Conservation (phyloP, 1,139 yeast species). For the Eremothecium sinecaudum region DNA sequence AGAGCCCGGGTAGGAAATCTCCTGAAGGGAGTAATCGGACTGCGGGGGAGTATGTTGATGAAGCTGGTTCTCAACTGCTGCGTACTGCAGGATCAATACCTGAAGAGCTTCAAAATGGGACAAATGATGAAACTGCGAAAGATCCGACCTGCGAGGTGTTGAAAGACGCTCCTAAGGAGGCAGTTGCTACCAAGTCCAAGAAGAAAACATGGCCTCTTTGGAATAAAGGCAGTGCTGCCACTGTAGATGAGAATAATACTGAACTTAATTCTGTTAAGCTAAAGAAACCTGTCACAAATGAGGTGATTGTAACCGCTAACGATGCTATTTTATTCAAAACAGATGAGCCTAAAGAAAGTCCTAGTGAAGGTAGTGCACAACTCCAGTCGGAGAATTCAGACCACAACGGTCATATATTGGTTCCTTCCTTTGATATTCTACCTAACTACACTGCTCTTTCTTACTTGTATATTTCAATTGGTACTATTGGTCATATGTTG, state of each 20-base stretch:
- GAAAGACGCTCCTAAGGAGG: neutral
- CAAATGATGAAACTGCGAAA: too few relatives aligned
- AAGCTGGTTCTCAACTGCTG: neutral
- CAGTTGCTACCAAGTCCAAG: conserved; percentile 3
- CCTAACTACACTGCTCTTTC: conserved; percentile 23
- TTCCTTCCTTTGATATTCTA: conserved; percentile 25
- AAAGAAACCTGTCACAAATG: conserved; percentile 16
- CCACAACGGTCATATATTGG: conserved; percentile 23
- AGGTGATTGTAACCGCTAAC: conserved; percentile 16
- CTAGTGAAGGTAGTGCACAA: neutral
- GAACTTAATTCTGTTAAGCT: conserved; percentile 5
- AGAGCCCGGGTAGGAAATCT: conserved; percentile 2
- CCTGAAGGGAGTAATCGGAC: conserved; percentile 4
- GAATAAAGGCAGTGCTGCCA: conserved; percentile 16
- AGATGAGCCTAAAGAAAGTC: conserved; percentile 10
- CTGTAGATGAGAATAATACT: conserved; percentile 10
- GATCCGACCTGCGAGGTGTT: too few relatives aligned
- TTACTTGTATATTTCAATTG: conserved; percentile 14
- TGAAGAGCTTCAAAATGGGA: too few relatives aligned
- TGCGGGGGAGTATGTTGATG: neutral
- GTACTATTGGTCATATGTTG: conserved; percentile 15
- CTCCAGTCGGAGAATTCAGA: conserved; percentile 10
- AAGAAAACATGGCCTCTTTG: conserved; percentile 26
- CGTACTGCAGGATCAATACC: neutral
- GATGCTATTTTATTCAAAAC: conserved; percentile 18